phyloP scores from a whole-genome alignment of 257 asterid genomes.

The Solanum chiquidenum region DNA sequence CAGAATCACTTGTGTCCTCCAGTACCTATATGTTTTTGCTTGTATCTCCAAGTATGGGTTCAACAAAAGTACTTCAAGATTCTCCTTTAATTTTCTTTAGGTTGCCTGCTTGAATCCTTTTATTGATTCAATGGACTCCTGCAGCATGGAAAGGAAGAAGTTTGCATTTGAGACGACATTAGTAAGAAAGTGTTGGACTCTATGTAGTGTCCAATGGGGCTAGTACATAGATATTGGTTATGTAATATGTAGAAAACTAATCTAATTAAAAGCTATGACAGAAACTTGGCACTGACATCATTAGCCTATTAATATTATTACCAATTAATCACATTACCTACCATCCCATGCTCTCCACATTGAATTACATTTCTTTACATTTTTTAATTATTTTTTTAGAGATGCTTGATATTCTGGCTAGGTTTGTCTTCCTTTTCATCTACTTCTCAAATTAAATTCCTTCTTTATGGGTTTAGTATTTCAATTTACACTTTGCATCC shows the following conservation, averaged over 20 bases:
- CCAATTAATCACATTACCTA: not conserved
- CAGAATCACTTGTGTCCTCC: not conserved
- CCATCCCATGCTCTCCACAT: not conserved
- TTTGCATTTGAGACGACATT: not conserved
- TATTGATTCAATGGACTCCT: not conserved
- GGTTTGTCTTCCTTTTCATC: not conserved
- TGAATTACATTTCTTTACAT: not conserved
- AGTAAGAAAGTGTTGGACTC: not conserved
- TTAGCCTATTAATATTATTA: not conserved
- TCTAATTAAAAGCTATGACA: not conserved
- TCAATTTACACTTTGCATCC: not conserved
- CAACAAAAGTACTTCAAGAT: not conserved
- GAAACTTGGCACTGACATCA: not conserved
- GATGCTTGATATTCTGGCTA: not conserved
- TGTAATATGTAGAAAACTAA: not conserved
- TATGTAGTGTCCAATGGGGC: not conserved
- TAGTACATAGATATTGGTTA: not conserved
- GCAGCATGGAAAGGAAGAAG: not conserved
- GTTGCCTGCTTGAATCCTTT: not conserved
- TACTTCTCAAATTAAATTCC: not conserved
- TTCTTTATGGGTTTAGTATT: not conserved
- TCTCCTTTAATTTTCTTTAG: not conserved
- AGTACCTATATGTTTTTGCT: not conserved
- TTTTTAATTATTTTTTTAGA: not conserved
- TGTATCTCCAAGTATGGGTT: not conserved